phyloP scores from a whole-genome alignment of 495 filamentous ascomycete genomes.

The Paragyromitra xinjiangensis region DNA sequence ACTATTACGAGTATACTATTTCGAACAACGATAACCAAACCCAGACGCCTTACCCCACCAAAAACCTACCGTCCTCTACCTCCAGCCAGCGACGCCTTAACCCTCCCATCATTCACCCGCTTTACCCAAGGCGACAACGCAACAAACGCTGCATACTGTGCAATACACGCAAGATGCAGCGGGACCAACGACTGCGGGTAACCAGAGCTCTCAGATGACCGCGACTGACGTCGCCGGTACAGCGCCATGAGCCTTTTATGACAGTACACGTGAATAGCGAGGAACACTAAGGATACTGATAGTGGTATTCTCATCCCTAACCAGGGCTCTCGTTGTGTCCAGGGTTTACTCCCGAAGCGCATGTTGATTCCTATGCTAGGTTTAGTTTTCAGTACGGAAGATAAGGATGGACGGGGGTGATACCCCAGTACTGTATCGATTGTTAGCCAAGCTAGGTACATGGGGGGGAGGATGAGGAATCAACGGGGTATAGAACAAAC shows the following conservation, averaged over 20 bases:
- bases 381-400: not conserved
- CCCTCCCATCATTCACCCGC: not conserved
- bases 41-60: not conserved
- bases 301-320: not conserved
- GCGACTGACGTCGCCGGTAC: not conserved
- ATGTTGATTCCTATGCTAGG: not conserved
- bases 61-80: not conserved
- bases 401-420: not conserved
- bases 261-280: not conserved
- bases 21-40: not conserved
- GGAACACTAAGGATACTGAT: not conserved
- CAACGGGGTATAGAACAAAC: not conserved
- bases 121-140: not conserved
- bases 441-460: not conserved
- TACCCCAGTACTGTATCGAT: constrained; percentile 8
- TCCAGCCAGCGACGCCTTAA: not conserved
- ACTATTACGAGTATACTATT: not conserved
- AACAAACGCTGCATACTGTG: not conserved
- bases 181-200: not conserved
- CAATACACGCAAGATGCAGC: not conserved
- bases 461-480: not conserved
- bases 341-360: not conserved
- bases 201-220: not conserved
- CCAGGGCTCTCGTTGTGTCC: not conserved
- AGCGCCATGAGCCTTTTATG: not conserved